These are phyloP conservation scores for Funneliformis caledonium DNA, from an alignment of 371 early-diverging fungal genomes.

Conservation along the genomic window DNA sequence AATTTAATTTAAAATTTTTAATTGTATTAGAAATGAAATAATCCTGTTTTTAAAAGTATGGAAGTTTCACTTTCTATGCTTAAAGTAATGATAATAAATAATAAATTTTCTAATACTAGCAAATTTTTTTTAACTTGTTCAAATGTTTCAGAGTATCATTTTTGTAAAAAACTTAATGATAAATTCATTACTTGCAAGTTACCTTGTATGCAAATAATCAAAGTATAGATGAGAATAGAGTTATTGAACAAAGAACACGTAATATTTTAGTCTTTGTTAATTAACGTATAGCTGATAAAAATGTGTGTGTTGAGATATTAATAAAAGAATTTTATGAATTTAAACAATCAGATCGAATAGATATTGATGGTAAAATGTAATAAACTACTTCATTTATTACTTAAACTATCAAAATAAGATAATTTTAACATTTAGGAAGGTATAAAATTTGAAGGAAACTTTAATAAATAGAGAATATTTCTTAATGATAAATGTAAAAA, in stretches of 20 bases:
- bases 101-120: neutral
- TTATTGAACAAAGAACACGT: neutral
- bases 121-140: neutral
- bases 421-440: conserved; percentile 52
- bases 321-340: conserved; percentile 47
- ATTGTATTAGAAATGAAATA: conserved; percentile 36
- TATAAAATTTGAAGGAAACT: conserved; percentile 44
- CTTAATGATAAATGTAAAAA: conserved; percentile 41
- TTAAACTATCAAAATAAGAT: conserved; percentile 60
- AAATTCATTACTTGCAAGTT: conserved; percentile 41
- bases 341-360: neutral
- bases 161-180: conserved; percentile 34
- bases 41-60: conserved; percentile 25
- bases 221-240: neutral
- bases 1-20: no score
- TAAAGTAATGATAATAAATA: neutral
- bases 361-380: neutral
- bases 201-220: neutral
- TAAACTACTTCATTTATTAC: conserved; percentile 37
- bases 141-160: conserved; percentile 15
- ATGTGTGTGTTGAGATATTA: conserved; percentile 69
- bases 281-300: conserved; percentile 87
- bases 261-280: conserved; percentile 64
- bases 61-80: conserved; percentile 27
- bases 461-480: conserved; percentile 68